Evolutionary conservation across 345 rosid genomes (phyloP).

Genomic region (Adansonia digitata): DNA sequence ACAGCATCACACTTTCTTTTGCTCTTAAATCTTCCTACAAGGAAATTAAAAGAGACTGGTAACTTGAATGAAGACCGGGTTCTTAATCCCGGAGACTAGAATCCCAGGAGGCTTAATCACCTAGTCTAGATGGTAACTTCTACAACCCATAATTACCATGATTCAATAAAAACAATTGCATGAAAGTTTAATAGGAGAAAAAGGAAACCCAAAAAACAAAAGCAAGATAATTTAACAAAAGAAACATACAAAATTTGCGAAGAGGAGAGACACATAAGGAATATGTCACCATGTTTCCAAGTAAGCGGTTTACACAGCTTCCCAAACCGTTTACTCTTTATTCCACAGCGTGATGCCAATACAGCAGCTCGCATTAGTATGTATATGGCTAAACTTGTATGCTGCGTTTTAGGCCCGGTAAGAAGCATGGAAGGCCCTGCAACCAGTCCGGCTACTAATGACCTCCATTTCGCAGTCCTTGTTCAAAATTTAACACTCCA

Average conservation of each 20-base stretch:
- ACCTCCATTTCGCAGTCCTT: constrained; percentile 92
- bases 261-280: constrained; percentile 95
- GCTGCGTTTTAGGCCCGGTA: constrained; percentile 74
- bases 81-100: not conserved
- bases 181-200: not conserved
- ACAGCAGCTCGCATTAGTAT: constrained; percentile 93
- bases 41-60: not conserved
- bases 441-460: constrained; percentile 74
- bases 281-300: constrained; percentile 94
- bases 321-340: constrained; percentile 81
- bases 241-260: constrained; percentile 80
- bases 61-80: not conserved
- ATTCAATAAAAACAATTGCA: not conserved
- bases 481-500: constrained; percentile 10
- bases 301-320: constrained; percentile 84
- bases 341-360: constrained; percentile 88
- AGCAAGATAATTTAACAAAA: not conserved
- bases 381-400: constrained; percentile 82
- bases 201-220: not conserved
- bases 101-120: not conserved
- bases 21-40: not conserved
- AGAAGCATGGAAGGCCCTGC: constrained; percentile 98
- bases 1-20: not conserved
- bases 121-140: not conserved
- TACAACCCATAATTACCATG: not conserved